These are phyloP conservation scores for Athelia sp. DNA, from an alignment of 1,284 basidiomycete species.

Conservation along the genomic window DNA sequence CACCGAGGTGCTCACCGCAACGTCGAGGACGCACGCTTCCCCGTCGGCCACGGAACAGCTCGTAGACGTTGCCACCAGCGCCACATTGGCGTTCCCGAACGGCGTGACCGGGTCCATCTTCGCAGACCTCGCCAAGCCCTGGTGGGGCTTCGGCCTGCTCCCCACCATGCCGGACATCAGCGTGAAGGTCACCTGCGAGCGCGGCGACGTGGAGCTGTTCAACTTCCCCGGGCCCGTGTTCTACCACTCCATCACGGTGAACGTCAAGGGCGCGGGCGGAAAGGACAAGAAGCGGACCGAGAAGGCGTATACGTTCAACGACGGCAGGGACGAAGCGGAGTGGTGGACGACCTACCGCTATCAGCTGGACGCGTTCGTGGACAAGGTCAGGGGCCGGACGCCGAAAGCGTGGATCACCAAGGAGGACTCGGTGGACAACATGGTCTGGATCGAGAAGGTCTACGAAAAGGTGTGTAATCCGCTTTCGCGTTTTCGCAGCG, in stretches of 20 bases:
- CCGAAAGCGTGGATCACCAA: constrained; percentile 47
- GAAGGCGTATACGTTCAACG: constrained; percentile 37
- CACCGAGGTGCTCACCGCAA: constrained; percentile 27
- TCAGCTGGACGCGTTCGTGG: constrained; percentile 56
- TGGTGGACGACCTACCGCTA: constrained; percentile 62
- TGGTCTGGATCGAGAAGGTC: constrained; percentile 49
- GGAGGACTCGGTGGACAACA: constrained; percentile 45
- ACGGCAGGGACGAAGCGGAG: constrained; percentile 37
- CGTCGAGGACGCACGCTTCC: neutral
- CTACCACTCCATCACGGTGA: constrained; percentile 37
- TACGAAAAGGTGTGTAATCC: constrained; percentile 43
- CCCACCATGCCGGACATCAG: constrained; percentile 25
- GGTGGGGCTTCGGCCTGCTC: constrained; percentile 24
- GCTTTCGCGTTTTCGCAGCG: neutral
- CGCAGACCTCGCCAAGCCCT: constrained; percentile 22
- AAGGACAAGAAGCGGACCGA: constrained; percentile 22
- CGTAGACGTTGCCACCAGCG: constrained; percentile 32
- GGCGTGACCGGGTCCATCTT: constrained; percentile 29
- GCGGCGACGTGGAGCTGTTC: constrained; percentile 30
- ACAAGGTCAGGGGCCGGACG: constrained; percentile 43
- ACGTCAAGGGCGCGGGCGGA: constrained; percentile 21
- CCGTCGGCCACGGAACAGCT: constrained; percentile 14
- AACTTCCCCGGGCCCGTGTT: constrained; percentile 39
- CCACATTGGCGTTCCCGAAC: constrained; percentile 30
- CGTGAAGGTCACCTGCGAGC: constrained; percentile 30